Evolutionary conservation across 495 filamentous ascomycete genomes (phyloP).

Genomic region (Xylaria palmicola): DNA sequence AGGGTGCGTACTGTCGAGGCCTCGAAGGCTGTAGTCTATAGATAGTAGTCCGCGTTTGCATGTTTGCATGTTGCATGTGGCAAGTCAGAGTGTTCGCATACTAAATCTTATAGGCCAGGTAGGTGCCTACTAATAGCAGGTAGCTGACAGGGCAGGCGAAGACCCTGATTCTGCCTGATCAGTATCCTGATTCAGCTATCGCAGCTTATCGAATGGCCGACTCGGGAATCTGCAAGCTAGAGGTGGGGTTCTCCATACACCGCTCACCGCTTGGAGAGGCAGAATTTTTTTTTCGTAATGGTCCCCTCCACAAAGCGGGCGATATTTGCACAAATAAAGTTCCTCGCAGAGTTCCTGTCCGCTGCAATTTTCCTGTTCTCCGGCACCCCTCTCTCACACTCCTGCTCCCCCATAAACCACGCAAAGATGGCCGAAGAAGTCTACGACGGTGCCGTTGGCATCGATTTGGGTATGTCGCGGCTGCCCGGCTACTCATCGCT

Average conservation of each 20-base stretch:
- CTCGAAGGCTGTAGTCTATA: too few species aligned
- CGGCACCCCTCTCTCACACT: constrained; percentile 20
- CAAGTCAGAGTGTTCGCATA: too few species aligned
- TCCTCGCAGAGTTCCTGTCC: constrained; percentile 14
- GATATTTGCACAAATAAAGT: constrained; percentile 21
- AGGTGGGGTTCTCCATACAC: constrained; percentile 15
- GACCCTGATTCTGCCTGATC: constrained; percentile 6
- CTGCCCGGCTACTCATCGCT: background rate
- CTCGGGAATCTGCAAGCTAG: background rate
- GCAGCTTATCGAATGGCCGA: constrained; percentile 1
- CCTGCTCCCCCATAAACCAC: constrained; percentile 22
- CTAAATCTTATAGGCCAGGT: too few species aligned
- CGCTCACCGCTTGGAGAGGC: constrained; percentile 20
- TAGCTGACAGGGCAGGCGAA: too few species aligned
- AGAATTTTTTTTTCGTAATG: constrained; percentile 20
- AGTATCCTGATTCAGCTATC: constrained; percentile 1
- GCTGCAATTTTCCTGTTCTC: constrained; percentile 16
- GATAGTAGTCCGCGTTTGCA: too few species aligned
- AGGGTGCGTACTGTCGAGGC: too few species aligned
- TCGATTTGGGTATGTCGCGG: constrained; percentile 88
- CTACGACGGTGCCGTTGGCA: constrained; percentile 99
- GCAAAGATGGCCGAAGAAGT: constrained; percentile 85
- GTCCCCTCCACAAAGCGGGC: constrained; percentile 17
- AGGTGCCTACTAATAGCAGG: too few species aligned
- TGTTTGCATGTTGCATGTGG: too few species aligned